phyloP scores from a whole-genome alignment of 2,329 filamentous ascomycete species.

The Nemania diffusa region DNA sequence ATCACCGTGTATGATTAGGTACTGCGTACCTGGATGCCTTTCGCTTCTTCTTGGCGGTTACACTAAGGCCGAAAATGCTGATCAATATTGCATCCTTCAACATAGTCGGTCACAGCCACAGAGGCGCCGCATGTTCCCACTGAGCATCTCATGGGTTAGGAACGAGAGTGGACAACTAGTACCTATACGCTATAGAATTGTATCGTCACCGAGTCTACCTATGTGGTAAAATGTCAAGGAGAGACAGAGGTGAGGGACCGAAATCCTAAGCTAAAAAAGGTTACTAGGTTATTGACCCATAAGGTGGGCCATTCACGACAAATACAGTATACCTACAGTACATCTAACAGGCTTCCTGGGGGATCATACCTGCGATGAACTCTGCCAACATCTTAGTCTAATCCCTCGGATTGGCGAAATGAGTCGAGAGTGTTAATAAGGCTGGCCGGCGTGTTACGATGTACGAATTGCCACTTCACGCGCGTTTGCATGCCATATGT shows the following conservation, averaged over 20 bases:
- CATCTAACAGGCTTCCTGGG: slow-evolving; percentile 28
- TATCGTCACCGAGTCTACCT: background rate
- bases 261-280: slow-evolving; percentile 21
- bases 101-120: slow-evolving; percentile 28
- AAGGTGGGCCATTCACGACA: slow-evolving; percentile 23
- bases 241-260: slow-evolving; percentile 11
- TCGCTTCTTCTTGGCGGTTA: slow-evolving; percentile 11
- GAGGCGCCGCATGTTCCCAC: slow-evolving; percentile 16
- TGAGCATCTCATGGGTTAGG: slow-evolving; percentile 20
- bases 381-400: slow-evolving; percentile 16
- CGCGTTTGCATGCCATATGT: slow-evolving; percentile 12
- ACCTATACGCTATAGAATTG: background rate
- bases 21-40: background rate
- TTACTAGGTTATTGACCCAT: slow-evolving; percentile 4
- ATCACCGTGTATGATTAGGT: slow-evolving; percentile 11
- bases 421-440: slow-evolving; percentile 6
- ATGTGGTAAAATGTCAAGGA: background rate
- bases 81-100: slow-evolving; percentile 12
- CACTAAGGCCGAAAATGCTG: slow-evolving; percentile 12
- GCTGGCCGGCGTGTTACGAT: slow-evolving; percentile 20
- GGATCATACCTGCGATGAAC: slow-evolving; percentile 25
- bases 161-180: slow-evolving; percentile 19
- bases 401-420: background rate
- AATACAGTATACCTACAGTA: too few species aligned
- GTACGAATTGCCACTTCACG: slow-evolving; percentile 19